Base-by-base conservation (phyloP, 495 filamentous ascomycete genomes). In the Podospora anserina region DNA sequence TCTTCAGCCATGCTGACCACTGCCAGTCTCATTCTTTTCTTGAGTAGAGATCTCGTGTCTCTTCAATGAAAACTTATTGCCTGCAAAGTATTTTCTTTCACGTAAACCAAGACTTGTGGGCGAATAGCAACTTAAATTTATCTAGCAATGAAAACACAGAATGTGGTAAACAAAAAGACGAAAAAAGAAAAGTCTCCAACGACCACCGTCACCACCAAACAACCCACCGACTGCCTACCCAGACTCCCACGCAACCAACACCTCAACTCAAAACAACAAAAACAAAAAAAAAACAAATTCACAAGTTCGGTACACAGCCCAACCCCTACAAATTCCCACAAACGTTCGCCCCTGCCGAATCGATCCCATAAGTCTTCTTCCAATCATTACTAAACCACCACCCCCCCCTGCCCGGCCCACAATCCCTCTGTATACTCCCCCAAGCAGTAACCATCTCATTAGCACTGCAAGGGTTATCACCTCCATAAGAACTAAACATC, bases 301-400 rank as follows among this genome's bases (percentile, higher is more conserved):
- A 23, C 1, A 1, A 23, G 23, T 23, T 23, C 23, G 23, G 23
- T 23, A 23, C 23, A 23, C 23, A 23, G 23, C 23, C 23, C 23
- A 23, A 23, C 23, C 23, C 23, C 39, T 34, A 62, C 23, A 62
- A n/a, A 62, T 62, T 62, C 5, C 23, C 20, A 62, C 60, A 62
- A 32, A 30, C 23, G 1, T 62, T 32, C 5, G 60, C 60, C 16
- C 60, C 60, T 6, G 30, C 32, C 27, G 20, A 11, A 49, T 63
- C 61, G 49, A 63, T 18, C 61, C 61, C 61, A 19, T 63, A 63
- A 30, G 61, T 63, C 61, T 63, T 63, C 32, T 63, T 63, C 61
- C 61, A 63, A 44, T 63, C 61, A 53, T 13, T 15, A n/a, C 19
- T 16, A 49, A n/a, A 49, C 61, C 61, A 63, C 61, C 61, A 63